These are phyloP conservation scores for Globisporangium nagaii DNA, from an alignment of 352 stramenopile genomes.

Conservation along the genomic window DNA sequence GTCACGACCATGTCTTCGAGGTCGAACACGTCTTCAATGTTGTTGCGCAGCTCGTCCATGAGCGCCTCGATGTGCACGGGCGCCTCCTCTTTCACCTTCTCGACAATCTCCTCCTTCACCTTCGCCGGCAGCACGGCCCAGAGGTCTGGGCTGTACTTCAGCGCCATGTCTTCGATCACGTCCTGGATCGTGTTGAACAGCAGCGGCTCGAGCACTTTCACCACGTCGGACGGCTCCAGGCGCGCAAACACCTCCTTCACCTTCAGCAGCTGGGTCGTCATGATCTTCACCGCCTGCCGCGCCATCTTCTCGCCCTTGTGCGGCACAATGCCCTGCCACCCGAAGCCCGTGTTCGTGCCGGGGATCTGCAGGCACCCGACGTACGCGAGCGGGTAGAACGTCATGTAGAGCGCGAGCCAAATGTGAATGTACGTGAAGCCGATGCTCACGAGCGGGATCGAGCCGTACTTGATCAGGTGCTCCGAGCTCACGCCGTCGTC, in stretches of 20 bases:
- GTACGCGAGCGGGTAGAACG: conserved; percentile 96
- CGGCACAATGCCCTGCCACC: conserved; percentile 98
- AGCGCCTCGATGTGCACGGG: conserved; percentile 89
- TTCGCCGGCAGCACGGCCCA: conserved; percentile 72
- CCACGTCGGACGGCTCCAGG: conserved; percentile 89
- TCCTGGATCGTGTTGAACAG: conserved; percentile 88
- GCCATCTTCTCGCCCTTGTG: conserved; percentile 97
- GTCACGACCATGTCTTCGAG: conserved; percentile 94
- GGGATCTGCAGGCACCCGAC: conserved; percentile 86
- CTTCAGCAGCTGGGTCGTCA: conserved; percentile 92
- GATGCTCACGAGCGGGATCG: conserved; percentile 83
- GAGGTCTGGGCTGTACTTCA: conserved; percentile 86
- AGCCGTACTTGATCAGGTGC: conserved; percentile 73
- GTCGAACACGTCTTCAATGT: conserved; percentile 95
- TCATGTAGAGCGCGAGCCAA: conserved; percentile 96
- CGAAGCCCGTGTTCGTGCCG: conserved; percentile 88
- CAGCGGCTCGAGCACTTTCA: conserved; percentile 90
- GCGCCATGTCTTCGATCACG: conserved; percentile 84
- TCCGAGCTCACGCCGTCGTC: conserved; percentile 51
- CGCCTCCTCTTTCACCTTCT: conserved; percentile 92
- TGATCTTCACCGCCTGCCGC: conserved; percentile 88
- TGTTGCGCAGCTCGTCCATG: conserved; percentile 93
- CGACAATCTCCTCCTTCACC: conserved; percentile 90
- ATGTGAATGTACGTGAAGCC: conserved; percentile 95
- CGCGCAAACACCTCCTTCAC: conserved; percentile 91